Percentiles rank a stretch among this genome's conserved stretches.
These are phyloP conservation scores for Starmerella floris DNA, from an alignment of 805 yeast species.

Conservation along the genomic window DNA sequence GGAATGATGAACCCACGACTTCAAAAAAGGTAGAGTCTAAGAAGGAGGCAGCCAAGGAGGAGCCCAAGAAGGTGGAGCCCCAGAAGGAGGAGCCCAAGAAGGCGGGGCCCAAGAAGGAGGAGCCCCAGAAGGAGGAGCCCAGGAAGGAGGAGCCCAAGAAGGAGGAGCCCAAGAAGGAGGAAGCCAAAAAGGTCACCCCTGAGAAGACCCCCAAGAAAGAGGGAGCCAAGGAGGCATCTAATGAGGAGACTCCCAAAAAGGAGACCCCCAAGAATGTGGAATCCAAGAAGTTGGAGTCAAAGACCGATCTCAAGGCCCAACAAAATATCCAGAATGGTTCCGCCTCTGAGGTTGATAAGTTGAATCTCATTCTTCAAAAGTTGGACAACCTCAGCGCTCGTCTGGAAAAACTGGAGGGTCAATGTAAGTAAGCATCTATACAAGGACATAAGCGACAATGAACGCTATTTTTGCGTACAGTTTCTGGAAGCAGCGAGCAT, in stretches of 20 bases:
- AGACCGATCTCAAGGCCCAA: not conserved
- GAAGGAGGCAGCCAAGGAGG: constrained; percentile 13
- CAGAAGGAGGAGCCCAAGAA: constrained; percentile 11
- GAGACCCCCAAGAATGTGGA: constrained; percentile 2
- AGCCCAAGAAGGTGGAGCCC: constrained; percentile 1
- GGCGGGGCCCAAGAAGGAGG: constrained; percentile 3
- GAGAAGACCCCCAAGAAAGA: not conserved
- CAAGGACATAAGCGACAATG: too few relatives aligned
- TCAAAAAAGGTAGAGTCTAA: constrained; percentile 21
- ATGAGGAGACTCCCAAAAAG: too few relatives aligned
- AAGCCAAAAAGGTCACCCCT: not conserved
- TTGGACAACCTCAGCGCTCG: constrained; percentile 14
- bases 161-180: not conserved
- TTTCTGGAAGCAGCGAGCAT: too few relatives aligned
- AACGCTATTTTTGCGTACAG: too few relatives aligned
- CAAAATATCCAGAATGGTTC: not conserved
- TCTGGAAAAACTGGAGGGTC: constrained; percentile 4
- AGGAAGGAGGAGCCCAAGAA: constrained; percentile 3
- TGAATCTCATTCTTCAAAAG: constrained; percentile 16
- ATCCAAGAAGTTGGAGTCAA: not conserved
- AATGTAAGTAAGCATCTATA: too few relatives aligned
- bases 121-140: constrained; percentile 1
- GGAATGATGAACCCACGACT: constrained; percentile 29
- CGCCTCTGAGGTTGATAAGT: constrained; percentile 11
- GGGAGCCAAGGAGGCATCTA: constrained; percentile 2